Evolutionary conservation across 2,329 filamentous ascomycete genomes (phyloP), one percentile per base, ranked within the genome.

Genomic region (Penicillium psychrosexuale): DNA sequence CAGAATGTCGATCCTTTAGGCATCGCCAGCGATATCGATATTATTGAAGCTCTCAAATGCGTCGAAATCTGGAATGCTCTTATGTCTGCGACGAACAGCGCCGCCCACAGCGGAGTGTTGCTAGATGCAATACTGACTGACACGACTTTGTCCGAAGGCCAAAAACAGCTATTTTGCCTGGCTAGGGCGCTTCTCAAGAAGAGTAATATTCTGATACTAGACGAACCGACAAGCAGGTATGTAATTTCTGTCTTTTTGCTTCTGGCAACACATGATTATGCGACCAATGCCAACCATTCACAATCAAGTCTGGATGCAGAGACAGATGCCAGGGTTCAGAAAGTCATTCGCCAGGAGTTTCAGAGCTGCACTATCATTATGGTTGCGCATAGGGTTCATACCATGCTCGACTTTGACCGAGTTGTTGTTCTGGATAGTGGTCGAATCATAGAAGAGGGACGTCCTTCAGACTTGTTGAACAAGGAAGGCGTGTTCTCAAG

Each of bases 141-240:
- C 0, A 73, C 75, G 1, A 68, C 69, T n/a, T 77, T 90, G n/a
- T 89, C 86, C 0, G 87, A 90, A 65, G 88, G 88, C 13, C 87
- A 91, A 68, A 82, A 86, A 8, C 88, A 91, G 70, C 83, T 90
- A 0, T 80, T 91, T 22, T 89, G 86, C 64, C 81, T 91, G 2
- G 87, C 87, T 0, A 82, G 88, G 17, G 87, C 87, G 42, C 86
- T 90, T 61, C 62, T 65, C 13, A 55, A 52, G 34, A 42, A 30
- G 13, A 49, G 53, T n/a, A 56, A 56, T 3, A 56, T 68, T 3
- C 11, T 67, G 8, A 45, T 68, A 7, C 40, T 68, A 2, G 66
- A 68, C 51, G 65, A 68, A 44, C 56, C 58, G 15, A 66, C 58
- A 7, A 64, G 60, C 55, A 66, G 55, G 61, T 66, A 59, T n/a